Evolutionary conservation across 2,329 filamentous ascomycete species (phyloP), one percentile per base, ranked within the genome.

Genomic region (Calonectria pteridis): DNA sequence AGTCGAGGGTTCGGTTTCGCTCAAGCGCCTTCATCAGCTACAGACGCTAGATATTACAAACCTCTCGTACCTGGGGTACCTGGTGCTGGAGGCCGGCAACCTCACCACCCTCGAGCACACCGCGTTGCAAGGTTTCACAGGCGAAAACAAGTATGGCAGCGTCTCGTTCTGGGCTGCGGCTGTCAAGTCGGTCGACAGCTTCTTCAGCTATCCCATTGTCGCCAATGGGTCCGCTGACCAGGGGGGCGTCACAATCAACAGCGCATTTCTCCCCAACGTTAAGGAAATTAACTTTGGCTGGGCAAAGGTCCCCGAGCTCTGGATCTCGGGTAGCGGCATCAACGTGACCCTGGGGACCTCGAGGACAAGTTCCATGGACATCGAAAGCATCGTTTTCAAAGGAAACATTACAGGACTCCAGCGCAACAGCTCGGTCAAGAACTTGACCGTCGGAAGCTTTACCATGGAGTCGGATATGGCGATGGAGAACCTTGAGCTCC

Each of bases 201-300:
- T 74, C 67, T 77, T 72, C 68, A 74, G 46, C 43, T 66, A 76
- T 40, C 75, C 75, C n/a, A 70, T 77, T 18, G 16, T n/a, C 7
- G 63, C 63, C n/a, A 55, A 76, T 14, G 26, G 51, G 4, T 55
- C 43, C 29, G 55, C 55, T 18, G 55, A 62, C 14, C 73, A 66
- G 40, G 67, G 58, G 1, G 23, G 62, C 20, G 59, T 77, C 26
- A 28, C 35, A 14, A 71, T 77, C 26, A 23, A 37, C 4, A 55
- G 40, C 43, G n/a, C 51, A 1, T 33, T 40, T 13, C 50, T 75
- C 4, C 75, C 75, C 28, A 77, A 76, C 13, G 26, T 77, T 28
- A 63, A 63, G 16, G 49, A 67, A 18, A 14, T 77, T n/a, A 76
- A 66, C 23, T 58, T 77, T 31, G 75, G 71, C 33, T 77, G 74